These are phyloP conservation scores for Sclerotinia borealis DNA, from an alignment of 2,329 filamentous ascomycete genomes.

Conservation along the genomic window DNA sequence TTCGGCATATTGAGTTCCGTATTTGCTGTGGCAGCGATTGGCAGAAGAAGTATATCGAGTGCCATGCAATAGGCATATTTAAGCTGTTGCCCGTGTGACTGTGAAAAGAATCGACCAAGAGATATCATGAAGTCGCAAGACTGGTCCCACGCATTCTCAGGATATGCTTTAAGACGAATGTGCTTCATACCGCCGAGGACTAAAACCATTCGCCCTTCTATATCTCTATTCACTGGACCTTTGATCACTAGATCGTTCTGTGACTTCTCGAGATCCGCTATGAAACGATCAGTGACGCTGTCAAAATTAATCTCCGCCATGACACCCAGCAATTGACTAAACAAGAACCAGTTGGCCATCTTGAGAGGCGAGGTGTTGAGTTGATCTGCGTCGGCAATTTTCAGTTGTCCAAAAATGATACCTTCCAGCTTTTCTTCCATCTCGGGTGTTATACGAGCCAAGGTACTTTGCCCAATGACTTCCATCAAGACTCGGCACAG, in stretches of 20 bases:
- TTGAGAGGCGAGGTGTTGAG: slow-evolving; percentile 72
- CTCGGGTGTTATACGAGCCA: slow-evolving; percentile 76
- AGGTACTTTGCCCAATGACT: slow-evolving; percentile 83
- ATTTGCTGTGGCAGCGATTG: slow-evolving; percentile 74
- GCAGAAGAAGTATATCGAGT: slow-evolving; percentile 77
- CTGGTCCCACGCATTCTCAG: slow-evolving; percentile 71
- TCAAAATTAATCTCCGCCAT: slow-evolving; percentile 93
- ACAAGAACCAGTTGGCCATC: slow-evolving; percentile 92
- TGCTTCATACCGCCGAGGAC: slow-evolving; percentile 90
- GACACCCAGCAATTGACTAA: slow-evolving; percentile 85
- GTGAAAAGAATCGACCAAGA: slow-evolving; percentile 74
- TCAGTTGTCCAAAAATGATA: slow-evolving; percentile 95
- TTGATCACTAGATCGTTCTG: slow-evolving; percentile 72
- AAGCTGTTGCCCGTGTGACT: slow-evolving; percentile 79
- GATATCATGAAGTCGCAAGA: slow-evolving; percentile 85
- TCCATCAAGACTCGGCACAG: slow-evolving; percentile 90
- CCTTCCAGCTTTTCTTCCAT: slow-evolving; percentile 92
- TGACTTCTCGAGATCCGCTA: slow-evolving; percentile 70
- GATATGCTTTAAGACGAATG: slow-evolving; percentile 67
- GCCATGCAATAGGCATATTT: slow-evolving; percentile 95
- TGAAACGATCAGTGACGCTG: slow-evolving; percentile 75
- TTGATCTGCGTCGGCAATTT: slow-evolving; percentile 78
- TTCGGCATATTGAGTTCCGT: slow-evolving; percentile 72
- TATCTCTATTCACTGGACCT: slow-evolving; percentile 58
- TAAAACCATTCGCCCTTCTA: slow-evolving; percentile 78